Conservation (phyloP, 2,329 filamentous ascomycete genomes). For the Rhynchosporium agropyri region DNA sequence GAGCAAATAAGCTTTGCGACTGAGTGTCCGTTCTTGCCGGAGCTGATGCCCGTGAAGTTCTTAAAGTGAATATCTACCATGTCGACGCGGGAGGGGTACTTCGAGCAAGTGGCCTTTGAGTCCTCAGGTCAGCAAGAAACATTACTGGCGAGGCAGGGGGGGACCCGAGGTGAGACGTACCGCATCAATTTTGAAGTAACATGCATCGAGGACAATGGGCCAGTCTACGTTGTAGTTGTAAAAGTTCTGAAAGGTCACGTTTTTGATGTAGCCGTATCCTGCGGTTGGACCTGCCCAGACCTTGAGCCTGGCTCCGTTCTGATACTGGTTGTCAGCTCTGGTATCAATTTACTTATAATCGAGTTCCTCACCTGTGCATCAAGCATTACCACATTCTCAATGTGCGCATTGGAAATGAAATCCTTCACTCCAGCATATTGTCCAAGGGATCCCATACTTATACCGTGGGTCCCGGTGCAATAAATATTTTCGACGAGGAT, state of each 20-base stretch:
- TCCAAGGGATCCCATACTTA: constrained; percentile 60
- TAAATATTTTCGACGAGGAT: constrained; percentile 62
- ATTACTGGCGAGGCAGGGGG: background rate
- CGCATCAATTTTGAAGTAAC: constrained; percentile 60
- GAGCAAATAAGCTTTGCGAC: constrained; percentile 60
- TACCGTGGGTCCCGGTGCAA: constrained; percentile 61
- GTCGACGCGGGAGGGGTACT: constrained; percentile 59
- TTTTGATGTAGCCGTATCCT: constrained; percentile 63
- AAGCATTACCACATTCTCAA: constrained; percentile 62
- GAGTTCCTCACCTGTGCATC: constrained; percentile 46
- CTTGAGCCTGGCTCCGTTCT: constrained; percentile 62
- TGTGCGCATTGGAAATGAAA: constrained; percentile 58
- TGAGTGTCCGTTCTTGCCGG: constrained; percentile 56
- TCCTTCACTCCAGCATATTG: constrained; percentile 58
- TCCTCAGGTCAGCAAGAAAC: background rate
- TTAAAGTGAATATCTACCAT: constrained; percentile 61
- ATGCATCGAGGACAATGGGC: constrained; percentile 61
- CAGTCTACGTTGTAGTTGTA: constrained; percentile 60
- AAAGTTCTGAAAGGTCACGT: constrained; percentile 64
- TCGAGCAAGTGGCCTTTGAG: constrained; percentile 49
- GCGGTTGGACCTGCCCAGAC: constrained; percentile 60
- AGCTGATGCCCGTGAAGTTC: constrained; percentile 60
- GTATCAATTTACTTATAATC: constrained; percentile 28
- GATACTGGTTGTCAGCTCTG: constrained; percentile 21
- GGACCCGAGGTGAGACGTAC: constrained; percentile 2